Conservation (phyloP, 108 stramenopile genomes). For the Stephanodiscus triporus region DNA sequence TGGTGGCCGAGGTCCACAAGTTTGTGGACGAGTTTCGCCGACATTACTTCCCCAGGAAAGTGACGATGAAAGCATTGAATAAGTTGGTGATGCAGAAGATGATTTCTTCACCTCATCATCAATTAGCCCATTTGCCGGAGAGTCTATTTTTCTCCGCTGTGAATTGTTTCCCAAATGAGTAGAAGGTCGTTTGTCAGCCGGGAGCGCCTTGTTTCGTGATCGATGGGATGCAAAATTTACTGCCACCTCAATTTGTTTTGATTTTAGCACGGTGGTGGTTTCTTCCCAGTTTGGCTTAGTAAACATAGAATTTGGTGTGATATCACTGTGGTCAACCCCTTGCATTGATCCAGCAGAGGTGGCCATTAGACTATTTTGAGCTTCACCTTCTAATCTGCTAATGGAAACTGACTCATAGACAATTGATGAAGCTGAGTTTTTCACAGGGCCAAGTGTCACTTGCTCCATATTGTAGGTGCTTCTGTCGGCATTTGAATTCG, state of each 20-base stretch:
- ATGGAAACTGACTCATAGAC: slow-evolving; percentile 32
- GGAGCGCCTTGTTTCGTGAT: slow-evolving; percentile 21
- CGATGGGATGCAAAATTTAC: slow-evolving; percentile 19
- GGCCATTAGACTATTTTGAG: background rate
- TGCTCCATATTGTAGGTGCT: background rate
- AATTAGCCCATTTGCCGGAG: background rate
- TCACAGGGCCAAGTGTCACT: background rate
- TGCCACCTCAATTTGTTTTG: slow-evolving; percentile 14
- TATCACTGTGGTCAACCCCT: too few relatives aligned
- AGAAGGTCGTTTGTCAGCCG: slow-evolving; percentile 15
- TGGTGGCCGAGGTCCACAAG: slow-evolving; percentile 34
- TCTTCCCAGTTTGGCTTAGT: slow-evolving; percentile 1
- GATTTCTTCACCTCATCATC: slow-evolving; percentile 18
- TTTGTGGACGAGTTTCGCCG: background rate
- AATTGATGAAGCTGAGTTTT: slow-evolving; percentile 19
- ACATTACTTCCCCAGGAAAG: slow-evolving; percentile 32
- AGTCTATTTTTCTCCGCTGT: slow-evolving; percentile 5
- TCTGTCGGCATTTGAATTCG: background rate
- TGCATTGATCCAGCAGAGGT: background rate
- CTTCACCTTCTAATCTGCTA: slow-evolving; percentile 14
- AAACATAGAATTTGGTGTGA: background rate
- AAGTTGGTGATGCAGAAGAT: slow-evolving; percentile 13
- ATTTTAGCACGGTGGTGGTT: background rate
- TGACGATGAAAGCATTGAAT: slow-evolving; percentile 24
- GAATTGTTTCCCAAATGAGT: background rate